Conservation (phyloP, 1,284 basidiomycete genomes). For the Schizopora paradoxa region DNA sequence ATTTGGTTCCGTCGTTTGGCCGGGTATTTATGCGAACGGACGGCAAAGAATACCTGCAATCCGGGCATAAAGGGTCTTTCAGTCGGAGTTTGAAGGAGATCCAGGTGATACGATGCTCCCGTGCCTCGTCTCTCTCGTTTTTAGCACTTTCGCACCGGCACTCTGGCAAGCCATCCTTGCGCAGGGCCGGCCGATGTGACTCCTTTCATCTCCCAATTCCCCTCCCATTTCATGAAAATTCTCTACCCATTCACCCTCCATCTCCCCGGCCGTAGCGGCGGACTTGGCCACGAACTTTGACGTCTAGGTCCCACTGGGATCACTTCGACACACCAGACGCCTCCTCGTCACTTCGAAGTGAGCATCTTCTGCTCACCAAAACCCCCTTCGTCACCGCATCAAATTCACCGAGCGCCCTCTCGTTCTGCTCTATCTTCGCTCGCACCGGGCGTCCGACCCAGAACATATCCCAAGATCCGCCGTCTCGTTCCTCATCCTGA, state of each 20-base stretch:
- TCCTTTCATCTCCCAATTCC: background rate
- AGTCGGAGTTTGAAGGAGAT: background rate
- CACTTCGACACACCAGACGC: too few species aligned
- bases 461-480: slow-evolving; percentile 10
- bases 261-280: too few species aligned
- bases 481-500: slow-evolving; percentile 7
- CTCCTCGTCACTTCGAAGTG: background rate
- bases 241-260: background rate
- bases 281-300: too few species aligned
- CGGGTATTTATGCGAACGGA: background rate
- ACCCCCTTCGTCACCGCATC: slow-evolving; percentile 3
- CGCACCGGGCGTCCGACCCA: slow-evolving; percentile 14
- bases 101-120: background rate
- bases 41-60: too few species aligned
- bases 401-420: background rate
- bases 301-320: too few species aligned
- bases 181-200: slow-evolving; percentile 4
- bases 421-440: background rate
- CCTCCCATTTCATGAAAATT: background rate
- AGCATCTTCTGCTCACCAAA: slow-evolving; percentile 3
- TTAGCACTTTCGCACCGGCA: background rate
- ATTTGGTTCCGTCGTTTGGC: background rate
- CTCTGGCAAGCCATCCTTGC: background rate
- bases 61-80: too few species aligned
- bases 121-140: background rate